phyloP scores from a whole-genome alignment of 2,329 filamentous ascomycete genomes.

The Mycogone perniciosa region DNA sequence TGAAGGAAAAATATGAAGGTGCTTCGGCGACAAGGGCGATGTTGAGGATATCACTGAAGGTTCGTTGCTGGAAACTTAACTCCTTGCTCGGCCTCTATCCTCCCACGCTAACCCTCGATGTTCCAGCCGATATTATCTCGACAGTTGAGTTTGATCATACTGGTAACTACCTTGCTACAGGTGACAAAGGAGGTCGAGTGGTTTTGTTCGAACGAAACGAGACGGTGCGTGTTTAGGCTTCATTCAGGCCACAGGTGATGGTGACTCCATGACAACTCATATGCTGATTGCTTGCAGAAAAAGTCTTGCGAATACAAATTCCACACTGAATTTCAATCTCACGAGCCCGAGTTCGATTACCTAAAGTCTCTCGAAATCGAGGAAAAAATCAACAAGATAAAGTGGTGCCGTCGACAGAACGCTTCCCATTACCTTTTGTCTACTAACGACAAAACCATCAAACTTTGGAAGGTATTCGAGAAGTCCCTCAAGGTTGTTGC shows the following conservation, averaged over 20 bases:
- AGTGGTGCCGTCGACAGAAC: constrained; percentile 98
- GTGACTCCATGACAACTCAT: background rate
- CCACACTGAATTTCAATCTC: constrained; percentile 98
- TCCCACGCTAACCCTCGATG: constrained; percentile 10
- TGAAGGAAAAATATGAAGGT: constrained; percentile 50
- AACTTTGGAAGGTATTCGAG: constrained; percentile 99
- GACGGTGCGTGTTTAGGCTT: constrained; percentile 56
- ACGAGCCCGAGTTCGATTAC: constrained; percentile 99
- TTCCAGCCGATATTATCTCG: constrained; percentile 78
- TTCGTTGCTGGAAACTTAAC: constrained; percentile 33
- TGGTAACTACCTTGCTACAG: constrained; percentile 83
- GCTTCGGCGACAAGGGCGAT: constrained; percentile 99
- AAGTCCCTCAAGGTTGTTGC: constrained; percentile 98
- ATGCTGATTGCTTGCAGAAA: constrained; percentile 55
- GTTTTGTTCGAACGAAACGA: constrained; percentile 91
- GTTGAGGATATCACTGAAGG: constrained; percentile 98
- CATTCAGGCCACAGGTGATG: constrained; percentile 24
- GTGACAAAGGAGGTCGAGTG: constrained; percentile 80
- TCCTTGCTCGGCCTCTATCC: constrained; percentile 11
- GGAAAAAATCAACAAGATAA: constrained; percentile 99
- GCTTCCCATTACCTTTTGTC: constrained; percentile 96
- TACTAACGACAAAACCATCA: constrained; percentile 99
- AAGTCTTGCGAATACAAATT: constrained; percentile 99
- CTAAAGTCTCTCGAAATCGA: constrained; percentile 98
- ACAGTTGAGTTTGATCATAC: constrained; percentile 89